Base-by-base conservation (phyloP, 208 protist genomes). In the Crithidia expoeki region DNA sequence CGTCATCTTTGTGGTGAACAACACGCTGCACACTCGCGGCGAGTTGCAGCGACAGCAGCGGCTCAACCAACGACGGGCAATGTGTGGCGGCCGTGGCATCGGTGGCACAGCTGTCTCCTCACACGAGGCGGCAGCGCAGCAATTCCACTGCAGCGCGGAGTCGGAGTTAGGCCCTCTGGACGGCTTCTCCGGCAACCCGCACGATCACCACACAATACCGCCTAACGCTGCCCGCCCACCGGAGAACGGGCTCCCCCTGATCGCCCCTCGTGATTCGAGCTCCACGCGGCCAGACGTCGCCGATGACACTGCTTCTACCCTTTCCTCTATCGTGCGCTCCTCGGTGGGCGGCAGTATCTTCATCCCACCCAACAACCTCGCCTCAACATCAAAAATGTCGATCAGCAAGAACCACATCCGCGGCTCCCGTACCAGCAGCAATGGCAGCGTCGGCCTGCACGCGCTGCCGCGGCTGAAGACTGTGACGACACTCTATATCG, bases 401-500 rank as follows among this genome's bases (percentile, higher is more conserved):
- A 19, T 58, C 38, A 62, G 50, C 65, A 77, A 59, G 19, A 60
- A 51, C 36, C 32, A 66, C 42, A 23, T 52, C 25, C 61, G 44
- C 32, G 52, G 10, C 7, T 55, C 65, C 2, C 52, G 44, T 28
- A 55, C 38, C 17, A 53, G 16, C 46, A 66, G 47, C 32, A 69
- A 33, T 32, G 56, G 49, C 32, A 44, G 64, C 42, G 16, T 30
- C 28, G 64, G 27, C 10, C 3, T 33, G 12, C 36, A 56, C 53
- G 21, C 69, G 16, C 67, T 76, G 23, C 82, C 85, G 30, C 79
- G 84, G 72, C 66, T 83, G n/a, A 86, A 84, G 70, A 89, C 79
- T 21, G 68, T 92, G 42, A 92, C 86, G 42, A 72, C 86, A 71
- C 79, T 92, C 21, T 92, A 88, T 72, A 50, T 92, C n/a, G 86